Evolutionary conservation across 2,329 filamentous ascomycete genomes (phyloP), one percentile per base, ranked within the genome.

Genomic region (Colletotrichum salicis): DNA sequence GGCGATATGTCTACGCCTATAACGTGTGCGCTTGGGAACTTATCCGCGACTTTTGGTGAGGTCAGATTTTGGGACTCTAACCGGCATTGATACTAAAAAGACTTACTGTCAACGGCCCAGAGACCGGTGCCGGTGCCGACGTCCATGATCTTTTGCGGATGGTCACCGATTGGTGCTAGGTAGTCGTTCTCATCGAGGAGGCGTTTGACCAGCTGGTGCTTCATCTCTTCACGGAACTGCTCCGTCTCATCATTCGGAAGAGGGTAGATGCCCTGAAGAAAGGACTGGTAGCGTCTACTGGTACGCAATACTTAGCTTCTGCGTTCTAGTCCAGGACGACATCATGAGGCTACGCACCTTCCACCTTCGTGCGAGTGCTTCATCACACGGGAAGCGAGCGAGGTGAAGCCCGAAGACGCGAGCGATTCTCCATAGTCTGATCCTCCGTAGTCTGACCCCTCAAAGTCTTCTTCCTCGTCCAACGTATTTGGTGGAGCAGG

Each of bases 51-150:
- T 87, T 87, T 22, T 72, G 31, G 63, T 52, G 19, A 10, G 31
- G 56, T 72, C 19, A 62, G 59, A 55, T 19, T 41, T 62, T 27
- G 61, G 54, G 31, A 70, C 11, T 22, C 51, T 3, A 59, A 57
- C 8, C 12, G 13, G 52, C n/a, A 61, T 41, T 5, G 31, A 27
- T 15, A 29, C 27, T 29, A 37, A 19, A 11, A 37, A 1, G 12
- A 79, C 81, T 48, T 75, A 86, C 85, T 79, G 74, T 86, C 85
- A 64, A 89, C 85, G 2, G 88, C 88, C 89, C 89, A 91, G 54
- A 89, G 82, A 33, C 85, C 85, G 37, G 84, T 85, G 6, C 86
- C 86, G 5, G 85, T 87, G 31, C 86, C 86, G 19, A 87, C 76
- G 70, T 88, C 85, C 45, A 87, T 78, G 69, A 88, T 86, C 73